Percentiles rank a stretch among this genome's conserved stretches.
phyloP scores from a whole-genome alignment of 768 basidiomycete genomes.

The Mycena alexandri region DNA sequence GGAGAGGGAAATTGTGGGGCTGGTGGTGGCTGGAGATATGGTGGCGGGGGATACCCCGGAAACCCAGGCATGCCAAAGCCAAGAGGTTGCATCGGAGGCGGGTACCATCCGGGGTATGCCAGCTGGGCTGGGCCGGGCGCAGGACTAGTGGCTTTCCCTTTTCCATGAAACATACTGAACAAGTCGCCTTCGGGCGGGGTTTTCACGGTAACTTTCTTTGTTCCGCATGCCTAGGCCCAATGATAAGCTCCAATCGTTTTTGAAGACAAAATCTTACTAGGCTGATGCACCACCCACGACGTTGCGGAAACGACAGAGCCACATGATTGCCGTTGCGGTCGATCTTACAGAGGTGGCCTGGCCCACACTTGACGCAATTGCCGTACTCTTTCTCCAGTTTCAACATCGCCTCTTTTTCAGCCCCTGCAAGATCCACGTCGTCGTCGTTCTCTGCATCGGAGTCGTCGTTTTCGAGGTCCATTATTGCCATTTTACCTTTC shows the following conservation, averaged over 20 bases:
- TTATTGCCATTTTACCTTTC: background rate
- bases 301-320: slow-evolving; percentile 10
- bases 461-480: slow-evolving; percentile 24
- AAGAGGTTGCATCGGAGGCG: slow-evolving; percentile 1
- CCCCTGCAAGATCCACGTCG: background rate
- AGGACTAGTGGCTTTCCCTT: background rate
- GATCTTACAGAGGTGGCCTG: slow-evolving; percentile 21
- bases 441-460: slow-evolving; percentile 14
- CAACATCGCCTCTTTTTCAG: background rate
- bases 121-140: background rate
- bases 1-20: slow-evolving; percentile 1
- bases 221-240: slow-evolving; percentile 10
- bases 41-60: background rate
- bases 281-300: slow-evolving; percentile 13
- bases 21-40: background rate
- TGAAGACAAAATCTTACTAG: slow-evolving; percentile 1
- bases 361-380: slow-evolving; percentile 15
- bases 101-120: background rate
- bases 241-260: background rate
- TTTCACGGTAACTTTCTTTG: background rate
- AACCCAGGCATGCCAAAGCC: background rate
- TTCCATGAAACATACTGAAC: slow-evolving; percentile 13
- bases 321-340: slow-evolving; percentile 8
- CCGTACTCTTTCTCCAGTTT: background rate
- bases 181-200: slow-evolving; percentile 10